Evolutionary conservation across 345 rosid species (phyloP).

Genomic region (Hibiscus syriacus): DNA sequence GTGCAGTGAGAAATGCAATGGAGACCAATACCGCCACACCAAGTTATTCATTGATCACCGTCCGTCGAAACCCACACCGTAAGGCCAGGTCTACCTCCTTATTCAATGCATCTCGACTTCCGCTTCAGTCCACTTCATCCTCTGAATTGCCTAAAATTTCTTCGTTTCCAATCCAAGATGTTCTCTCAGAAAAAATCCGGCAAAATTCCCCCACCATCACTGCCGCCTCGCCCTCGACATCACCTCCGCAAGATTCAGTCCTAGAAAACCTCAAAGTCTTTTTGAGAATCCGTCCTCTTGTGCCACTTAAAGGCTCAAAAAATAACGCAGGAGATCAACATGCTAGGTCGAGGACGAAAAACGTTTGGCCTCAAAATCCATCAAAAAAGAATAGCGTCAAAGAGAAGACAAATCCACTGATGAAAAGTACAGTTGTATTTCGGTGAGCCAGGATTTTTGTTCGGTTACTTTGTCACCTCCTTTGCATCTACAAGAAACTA

Average conservation of each 20-base stretch:
- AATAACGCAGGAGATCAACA: slow-evolving; percentile 10
- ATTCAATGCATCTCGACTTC: slow-evolving; percentile 14
- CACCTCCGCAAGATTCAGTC: background rate
- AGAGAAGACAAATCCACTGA: slow-evolving; percentile 25
- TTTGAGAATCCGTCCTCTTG: slow-evolving; percentile 52
- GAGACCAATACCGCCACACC: slow-evolving; percentile 23
- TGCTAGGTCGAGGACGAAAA: slow-evolving; percentile 31
- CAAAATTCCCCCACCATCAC: slow-evolving; percentile 4
- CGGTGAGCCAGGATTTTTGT: slow-evolving; percentile 39
- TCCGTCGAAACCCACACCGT: slow-evolving; percentile 73
- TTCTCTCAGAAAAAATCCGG: slow-evolving; percentile 32
- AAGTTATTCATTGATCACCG: slow-evolving; percentile 47
- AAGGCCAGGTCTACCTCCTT: slow-evolving; percentile 60
- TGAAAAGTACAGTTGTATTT: slow-evolving; percentile 35
- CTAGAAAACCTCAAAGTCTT: slow-evolving; percentile 56
- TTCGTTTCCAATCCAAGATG: slow-evolving; percentile 60
- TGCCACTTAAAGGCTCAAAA: slow-evolving; percentile 1
- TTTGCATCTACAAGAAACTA: slow-evolving; percentile 43
- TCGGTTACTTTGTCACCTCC: slow-evolving; percentile 72
- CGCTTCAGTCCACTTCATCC: slow-evolving; percentile 14
- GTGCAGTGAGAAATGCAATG: slow-evolving; percentile 13
- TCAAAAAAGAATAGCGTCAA: slow-evolving; percentile 28
- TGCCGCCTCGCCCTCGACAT: background rate
- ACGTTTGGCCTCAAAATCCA: slow-evolving; percentile 57
- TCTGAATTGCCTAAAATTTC: slow-evolving; percentile 27